These are phyloP conservation scores for Aureobasidium sp. DNA, from an alignment of 2,329 filamentous ascomycete genomes.

Conservation along the genomic window DNA sequence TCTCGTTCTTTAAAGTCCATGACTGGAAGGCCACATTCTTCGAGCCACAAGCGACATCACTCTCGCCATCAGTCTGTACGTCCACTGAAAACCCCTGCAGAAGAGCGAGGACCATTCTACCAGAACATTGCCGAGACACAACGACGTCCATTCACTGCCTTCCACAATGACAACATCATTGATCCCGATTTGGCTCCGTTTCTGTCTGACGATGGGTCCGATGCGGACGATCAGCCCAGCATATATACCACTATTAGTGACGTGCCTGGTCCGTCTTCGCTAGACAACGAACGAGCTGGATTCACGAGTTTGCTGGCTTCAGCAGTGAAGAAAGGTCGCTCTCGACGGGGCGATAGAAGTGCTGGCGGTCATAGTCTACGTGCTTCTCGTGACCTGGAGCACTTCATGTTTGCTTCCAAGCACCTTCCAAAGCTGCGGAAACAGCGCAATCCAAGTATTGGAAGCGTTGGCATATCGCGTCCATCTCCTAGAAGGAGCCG, in stretches of 20 bases:
- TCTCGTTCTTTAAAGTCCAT: slow-evolving; percentile 80
- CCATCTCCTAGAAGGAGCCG: slow-evolving; percentile 62
- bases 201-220: slow-evolving; percentile 85
- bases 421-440: slow-evolving; percentile 58
- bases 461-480: slow-evolving; percentile 65
- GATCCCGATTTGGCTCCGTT: slow-evolving; percentile 93
- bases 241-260: slow-evolving; percentile 63
- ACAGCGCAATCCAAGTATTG: slow-evolving; percentile 75
- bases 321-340: slow-evolving; percentile 68
- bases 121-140: slow-evolving; percentile 59
- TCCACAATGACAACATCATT: slow-evolving; percentile 97
- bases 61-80: slow-evolving; percentile 80
- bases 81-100: slow-evolving; percentile 62
- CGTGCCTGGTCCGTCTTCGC: slow-evolving; percentile 37
- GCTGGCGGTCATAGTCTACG: slow-evolving; percentile 62
- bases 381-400: slow-evolving; percentile 53
- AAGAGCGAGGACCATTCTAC: slow-evolving; percentile 84
- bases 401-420: slow-evolving; percentile 57
- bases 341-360: slow-evolving; percentile 64
- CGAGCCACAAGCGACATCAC: slow-evolving; percentile 74
- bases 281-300: slow-evolving; percentile 66
- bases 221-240: slow-evolving; percentile 74
- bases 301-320: slow-evolving; percentile 63
- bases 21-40: slow-evolving; percentile 64
- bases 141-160: slow-evolving; percentile 63